Percentiles rank a stretch among this genome's conserved stretches.
phyloP scores from a whole-genome alignment of 192 early-diverging fungal species.

The Umbelopsis ramanniana region DNA sequence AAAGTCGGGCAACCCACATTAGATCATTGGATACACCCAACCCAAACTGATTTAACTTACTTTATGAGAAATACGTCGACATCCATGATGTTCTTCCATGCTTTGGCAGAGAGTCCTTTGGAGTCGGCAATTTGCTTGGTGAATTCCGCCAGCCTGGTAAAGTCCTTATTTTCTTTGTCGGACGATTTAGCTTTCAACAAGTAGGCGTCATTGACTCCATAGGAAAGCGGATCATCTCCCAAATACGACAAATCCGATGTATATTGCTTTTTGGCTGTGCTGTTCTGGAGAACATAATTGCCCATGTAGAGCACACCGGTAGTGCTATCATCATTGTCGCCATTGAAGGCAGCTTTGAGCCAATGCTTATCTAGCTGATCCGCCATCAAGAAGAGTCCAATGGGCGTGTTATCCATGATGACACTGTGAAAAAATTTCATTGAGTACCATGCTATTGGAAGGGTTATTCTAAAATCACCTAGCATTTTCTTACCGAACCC shows the following conservation, averaged over 20 bases:
- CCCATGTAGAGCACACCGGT: conserved; percentile 16
- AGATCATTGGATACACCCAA: not conserved
- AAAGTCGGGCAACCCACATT: not conserved
- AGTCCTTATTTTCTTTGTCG: not conserved
- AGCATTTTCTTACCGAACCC: conserved; percentile 27
- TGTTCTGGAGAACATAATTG: not conserved
- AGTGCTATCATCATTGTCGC: not conserved
- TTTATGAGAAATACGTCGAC: conserved; percentile 34
- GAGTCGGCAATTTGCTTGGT: conserved; percentile 36
- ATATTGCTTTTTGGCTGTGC: not conserved
- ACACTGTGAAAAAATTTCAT: conserved; percentile 16
- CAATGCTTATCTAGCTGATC: conserved; percentile 12
- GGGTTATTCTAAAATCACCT: not conserved
- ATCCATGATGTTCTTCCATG: conserved; percentile 31
- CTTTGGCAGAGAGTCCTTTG: not conserved
- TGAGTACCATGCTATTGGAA: not conserved
- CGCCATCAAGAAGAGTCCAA: conserved; percentile 23
- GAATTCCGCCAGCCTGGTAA: conserved; percentile 21
- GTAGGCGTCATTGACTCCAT: not conserved
- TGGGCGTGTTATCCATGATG: conserved; percentile 20
- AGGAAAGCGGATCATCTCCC: not conserved
- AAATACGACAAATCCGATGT: conserved; percentile 28
- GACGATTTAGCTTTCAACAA: conserved; percentile 18
- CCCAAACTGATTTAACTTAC: conserved; percentile 20
- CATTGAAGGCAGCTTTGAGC: conserved; percentile 14